Evolutionary conservation across 2,329 filamentous ascomycete species (phyloP).

Genomic region (Talaromyces sp.): DNA sequence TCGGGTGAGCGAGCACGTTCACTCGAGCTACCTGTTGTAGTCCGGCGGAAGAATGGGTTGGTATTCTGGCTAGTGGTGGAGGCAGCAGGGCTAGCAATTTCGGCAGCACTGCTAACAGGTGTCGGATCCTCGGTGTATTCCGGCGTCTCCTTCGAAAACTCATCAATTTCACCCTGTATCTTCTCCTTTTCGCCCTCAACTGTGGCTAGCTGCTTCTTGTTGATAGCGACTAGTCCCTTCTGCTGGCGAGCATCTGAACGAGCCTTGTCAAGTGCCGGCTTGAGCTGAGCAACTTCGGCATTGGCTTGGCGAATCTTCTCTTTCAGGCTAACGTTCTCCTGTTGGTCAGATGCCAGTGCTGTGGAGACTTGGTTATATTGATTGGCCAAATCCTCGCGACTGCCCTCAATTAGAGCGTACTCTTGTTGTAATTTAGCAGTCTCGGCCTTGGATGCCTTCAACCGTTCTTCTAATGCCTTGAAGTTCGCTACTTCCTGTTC

Average conservation of each 20-base stretch:
- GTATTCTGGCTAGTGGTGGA: conserved; percentile 70
- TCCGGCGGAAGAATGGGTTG: conserved; percentile 89
- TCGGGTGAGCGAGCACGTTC: conserved; percentile 55
- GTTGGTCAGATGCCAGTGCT: conserved; percentile 80
- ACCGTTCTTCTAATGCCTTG: conserved; percentile 79
- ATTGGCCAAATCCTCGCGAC: conserved; percentile 75
- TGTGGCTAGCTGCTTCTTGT: conserved; percentile 94
- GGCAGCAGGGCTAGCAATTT: conserved; percentile 67
- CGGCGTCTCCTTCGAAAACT: conserved; percentile 63
- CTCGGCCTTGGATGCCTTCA: conserved; percentile 74
- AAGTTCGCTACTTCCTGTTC: conserved; percentile 91
- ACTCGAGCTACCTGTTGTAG: conserved; percentile 48
- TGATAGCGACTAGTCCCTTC: conserved; percentile 94
- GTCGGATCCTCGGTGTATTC: conserved; percentile 57
- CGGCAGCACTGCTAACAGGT: conserved; percentile 45
- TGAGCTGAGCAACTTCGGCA: conserved; percentile 77
- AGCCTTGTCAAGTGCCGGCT: conserved; percentile 89
- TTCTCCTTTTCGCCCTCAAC: conserved; percentile 88
- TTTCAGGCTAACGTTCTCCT: conserved; percentile 82
- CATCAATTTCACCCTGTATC: conserved; percentile 74
- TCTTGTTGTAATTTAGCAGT: conserved; percentile 84
- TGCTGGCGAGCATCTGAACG: conserved; percentile 91
- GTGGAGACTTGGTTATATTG: conserved; percentile 77
- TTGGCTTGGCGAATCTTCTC: conserved; percentile 85
- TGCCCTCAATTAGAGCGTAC: conserved; percentile 78